These are phyloP conservation scores for Aaosphaeria arxii DNA, from an alignment of 2,329 filamentous ascomycete genomes.

Conservation along the genomic window DNA sequence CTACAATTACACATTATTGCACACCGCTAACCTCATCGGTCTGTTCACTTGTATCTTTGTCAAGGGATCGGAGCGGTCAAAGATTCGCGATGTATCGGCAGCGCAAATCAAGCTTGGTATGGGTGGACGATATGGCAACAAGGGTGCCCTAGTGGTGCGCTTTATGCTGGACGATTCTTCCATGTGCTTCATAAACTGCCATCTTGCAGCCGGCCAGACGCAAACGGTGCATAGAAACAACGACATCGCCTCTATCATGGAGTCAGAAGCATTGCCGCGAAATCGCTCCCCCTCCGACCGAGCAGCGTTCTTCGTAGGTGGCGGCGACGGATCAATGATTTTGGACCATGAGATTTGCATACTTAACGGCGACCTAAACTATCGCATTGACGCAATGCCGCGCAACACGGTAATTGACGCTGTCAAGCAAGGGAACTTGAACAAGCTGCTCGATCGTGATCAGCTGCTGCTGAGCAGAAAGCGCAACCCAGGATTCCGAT, in stretches of 20 bases:
- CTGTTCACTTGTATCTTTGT: conserved; percentile 96
- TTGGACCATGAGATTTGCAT: conserved; percentile 97
- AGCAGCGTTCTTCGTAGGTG: conserved; percentile 78
- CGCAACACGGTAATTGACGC: conserved; percentile 88
- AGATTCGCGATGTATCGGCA: conserved; percentile 73
- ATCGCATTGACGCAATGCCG: conserved; percentile 96
- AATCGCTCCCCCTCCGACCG: conserved; percentile 66
- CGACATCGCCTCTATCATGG: conserved; percentile 86
- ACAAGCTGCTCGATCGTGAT: conserved; percentile 86
- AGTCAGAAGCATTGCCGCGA: conserved; percentile 69
- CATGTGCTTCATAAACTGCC: conserved; percentile 94
- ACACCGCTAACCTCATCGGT: conserved; percentile 86
- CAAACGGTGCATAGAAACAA: conserved; percentile 90
- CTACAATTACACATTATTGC: conserved; percentile 79
- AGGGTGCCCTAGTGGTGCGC: conserved; percentile 88
- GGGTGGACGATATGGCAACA: conserved; percentile 94
- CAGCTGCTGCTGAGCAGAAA: conserved; percentile 86
- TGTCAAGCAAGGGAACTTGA: conserved; percentile 74
- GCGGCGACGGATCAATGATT: conserved; percentile 93
- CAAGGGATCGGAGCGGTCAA: conserved; percentile 71
- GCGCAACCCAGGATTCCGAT: conserved; percentile 83
- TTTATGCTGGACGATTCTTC: conserved; percentile 93
- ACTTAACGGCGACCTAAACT: conserved; percentile 94
- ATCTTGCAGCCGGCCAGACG: conserved; percentile 89
- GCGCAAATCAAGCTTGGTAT: conserved; percentile 93